These are phyloP conservation scores for Paspalum vaginatum DNA, from an alignment of 176 grass and related monocot genomes.

Conservation along the genomic window DNA sequence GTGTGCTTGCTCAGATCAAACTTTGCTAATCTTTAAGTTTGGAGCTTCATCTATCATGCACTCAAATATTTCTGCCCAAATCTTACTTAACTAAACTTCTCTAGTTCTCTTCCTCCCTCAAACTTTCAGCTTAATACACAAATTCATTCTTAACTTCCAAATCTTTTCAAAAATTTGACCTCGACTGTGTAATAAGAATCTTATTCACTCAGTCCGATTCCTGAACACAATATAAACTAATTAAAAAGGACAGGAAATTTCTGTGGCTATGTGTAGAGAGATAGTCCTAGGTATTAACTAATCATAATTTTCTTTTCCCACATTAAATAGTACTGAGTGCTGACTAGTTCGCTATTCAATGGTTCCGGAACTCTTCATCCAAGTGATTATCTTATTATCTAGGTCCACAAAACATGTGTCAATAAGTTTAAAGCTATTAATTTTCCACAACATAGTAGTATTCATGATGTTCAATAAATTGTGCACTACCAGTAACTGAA, in stretches of 20 bases:
- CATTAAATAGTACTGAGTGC: not conserved
- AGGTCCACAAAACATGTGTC: slow-evolving; percentile 1
- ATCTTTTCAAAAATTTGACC: not conserved
- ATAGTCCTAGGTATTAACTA: not conserved
- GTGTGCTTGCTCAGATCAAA: slow-evolving; percentile 11
- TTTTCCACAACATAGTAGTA: not conserved
- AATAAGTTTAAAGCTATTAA: not conserved
- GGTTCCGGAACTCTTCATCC: not conserved
- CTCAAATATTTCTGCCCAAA: slow-evolving; percentile 5
- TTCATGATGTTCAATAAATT: not conserved
- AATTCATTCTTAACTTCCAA: not conserved
- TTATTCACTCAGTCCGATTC: not conserved
- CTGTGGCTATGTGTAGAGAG: not conserved
- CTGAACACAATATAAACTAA: not conserved
- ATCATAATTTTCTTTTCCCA: not conserved
- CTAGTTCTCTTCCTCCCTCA: not conserved
- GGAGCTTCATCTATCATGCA: not conserved
- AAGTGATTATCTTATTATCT: not conserved
- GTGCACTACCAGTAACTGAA: not conserved
- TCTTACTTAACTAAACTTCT: not conserved
- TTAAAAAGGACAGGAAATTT: not conserved
- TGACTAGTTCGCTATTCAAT: not conserved
- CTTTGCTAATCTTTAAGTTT: not conserved
- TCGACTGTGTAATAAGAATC: not conserved
- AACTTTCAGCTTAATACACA: not conserved